These are phyloP conservation scores for Kalanchoe fedtschenkoi DNA, from an alignment of 164 flowering plant species.

Conservation along the genomic window DNA sequence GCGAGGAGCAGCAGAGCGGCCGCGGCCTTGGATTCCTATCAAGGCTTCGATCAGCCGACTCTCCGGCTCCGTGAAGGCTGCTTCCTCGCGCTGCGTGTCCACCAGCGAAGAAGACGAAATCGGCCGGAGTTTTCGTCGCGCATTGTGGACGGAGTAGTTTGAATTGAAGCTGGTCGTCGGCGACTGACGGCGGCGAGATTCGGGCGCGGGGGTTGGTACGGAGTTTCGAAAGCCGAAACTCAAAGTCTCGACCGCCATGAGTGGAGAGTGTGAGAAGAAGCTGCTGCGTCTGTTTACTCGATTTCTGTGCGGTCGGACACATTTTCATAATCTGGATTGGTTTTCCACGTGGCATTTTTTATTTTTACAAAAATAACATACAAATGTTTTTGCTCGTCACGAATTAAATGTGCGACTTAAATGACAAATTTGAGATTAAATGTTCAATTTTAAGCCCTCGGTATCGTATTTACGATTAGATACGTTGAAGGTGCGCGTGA, in stretches of 20 bases:
- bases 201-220: background rate
- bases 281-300: no score
- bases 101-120: slow-evolving; percentile 26
- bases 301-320: background rate
- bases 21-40: slow-evolving; percentile 88
- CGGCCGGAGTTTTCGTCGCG: slow-evolving; percentile 4
- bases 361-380: no score
- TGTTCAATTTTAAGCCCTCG: no score
- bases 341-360: slow-evolving; percentile 1
- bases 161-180: background rate
- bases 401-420: no score
- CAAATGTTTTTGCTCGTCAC: no score
- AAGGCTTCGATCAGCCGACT: slow-evolving; percentile 51
- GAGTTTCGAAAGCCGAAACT: background rate
- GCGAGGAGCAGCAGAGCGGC: slow-evolving; percentile 67
- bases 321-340: background rate
- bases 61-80: slow-evolving; percentile 48
- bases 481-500: no score
- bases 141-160: background rate
- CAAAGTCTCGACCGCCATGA: slow-evolving; percentile 1
- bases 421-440: no score
- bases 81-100: slow-evolving; percentile 12
- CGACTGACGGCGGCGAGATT: background rate
- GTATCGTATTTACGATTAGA: no score
- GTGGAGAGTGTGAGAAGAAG: background rate